phyloP scores from a whole-genome alignment of 106 monocot genomes.

The Dioscorea alata region DNA sequence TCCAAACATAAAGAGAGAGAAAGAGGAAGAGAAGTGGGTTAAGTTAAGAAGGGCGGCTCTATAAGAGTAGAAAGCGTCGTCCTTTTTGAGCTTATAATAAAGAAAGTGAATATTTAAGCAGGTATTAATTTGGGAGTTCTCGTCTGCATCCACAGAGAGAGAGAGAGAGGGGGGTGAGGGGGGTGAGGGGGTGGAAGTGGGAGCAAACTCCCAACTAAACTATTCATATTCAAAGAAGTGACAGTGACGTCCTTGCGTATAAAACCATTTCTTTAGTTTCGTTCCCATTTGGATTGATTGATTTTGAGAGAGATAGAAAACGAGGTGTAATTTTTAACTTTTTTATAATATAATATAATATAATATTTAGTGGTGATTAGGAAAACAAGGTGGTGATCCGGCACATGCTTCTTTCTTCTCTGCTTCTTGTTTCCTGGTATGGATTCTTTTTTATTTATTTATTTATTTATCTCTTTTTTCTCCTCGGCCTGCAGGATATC shows the following conservation, averaged over 20 bases:
- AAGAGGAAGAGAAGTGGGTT: neutral
- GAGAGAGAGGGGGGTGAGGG: neutral
- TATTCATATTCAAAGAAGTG: conserved; percentile 1
- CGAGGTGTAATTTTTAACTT: neutral
- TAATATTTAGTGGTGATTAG: neutral
- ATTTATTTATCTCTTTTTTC: neutral
- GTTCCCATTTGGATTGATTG: no score
- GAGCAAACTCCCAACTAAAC: conserved; percentile 5
- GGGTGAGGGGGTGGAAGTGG: neutral
- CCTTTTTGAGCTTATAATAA: neutral
- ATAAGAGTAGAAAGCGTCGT: neutral
- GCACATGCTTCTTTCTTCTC: no score
- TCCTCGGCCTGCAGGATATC: neutral
- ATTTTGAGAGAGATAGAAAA: neutral
- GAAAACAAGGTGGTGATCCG: neutral
- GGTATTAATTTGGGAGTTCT: neutral
- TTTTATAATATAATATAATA: neutral
- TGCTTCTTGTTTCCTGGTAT: no score
- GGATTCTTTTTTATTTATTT: neutral
- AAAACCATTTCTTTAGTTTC: no score
- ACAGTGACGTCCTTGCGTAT: neutral
- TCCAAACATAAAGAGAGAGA: neutral
- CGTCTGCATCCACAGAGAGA: neutral
- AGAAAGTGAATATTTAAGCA: neutral
- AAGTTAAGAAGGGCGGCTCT: neutral